Percentiles rank a stretch among this genome's conserved stretches.
Conservation (phyloP, 176 grass and related monocot genomes). For the Rhipidocladum racemiflorum region DNA sequence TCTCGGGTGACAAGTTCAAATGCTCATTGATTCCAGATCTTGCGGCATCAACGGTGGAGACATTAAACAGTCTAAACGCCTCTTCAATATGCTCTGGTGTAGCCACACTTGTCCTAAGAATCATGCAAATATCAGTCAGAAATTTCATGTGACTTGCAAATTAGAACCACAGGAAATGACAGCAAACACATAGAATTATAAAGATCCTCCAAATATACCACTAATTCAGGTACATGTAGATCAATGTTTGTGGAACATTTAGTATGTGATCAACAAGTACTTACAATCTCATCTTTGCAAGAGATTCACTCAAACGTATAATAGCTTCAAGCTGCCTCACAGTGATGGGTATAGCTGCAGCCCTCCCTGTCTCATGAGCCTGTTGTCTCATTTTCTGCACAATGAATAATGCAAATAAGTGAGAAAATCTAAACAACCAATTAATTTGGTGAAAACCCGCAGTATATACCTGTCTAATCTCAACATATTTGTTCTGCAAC, state of each 20-base stretch:
- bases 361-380: slow-evolving; percentile 82
- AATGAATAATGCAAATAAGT: not conserved
- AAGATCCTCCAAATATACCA: not conserved
- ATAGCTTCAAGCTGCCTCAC: slow-evolving; percentile 98
- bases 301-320: slow-evolving; percentile 93
- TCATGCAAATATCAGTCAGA: not conserved
- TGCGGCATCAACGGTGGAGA: slow-evolving; percentile 85
- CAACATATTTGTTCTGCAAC: slow-evolving; percentile 96
- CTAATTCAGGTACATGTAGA: not conserved
- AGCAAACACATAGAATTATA: not conserved
- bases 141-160: not conserved
- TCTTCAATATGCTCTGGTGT: slow-evolving; percentile 95
- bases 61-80: slow-evolving; percentile 89
- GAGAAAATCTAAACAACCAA: not conserved
- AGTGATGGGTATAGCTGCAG: slow-evolving; percentile 87
- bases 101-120: slow-evolving; percentile 69
- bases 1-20: slow-evolving; percentile 85
- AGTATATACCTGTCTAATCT: slow-evolving; percentile 78
- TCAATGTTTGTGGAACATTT: not conserved
- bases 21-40: slow-evolving; percentile 98
- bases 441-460: slow-evolving; percentile 5
- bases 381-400: slow-evolving; percentile 97
- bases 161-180: not conserved
- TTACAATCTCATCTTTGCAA: slow-evolving; percentile 97
- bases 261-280: slow-evolving; percentile 28